Conservation (phyloP, 352 stramenopile genomes). For the Labyrinthula sp. region DNA sequence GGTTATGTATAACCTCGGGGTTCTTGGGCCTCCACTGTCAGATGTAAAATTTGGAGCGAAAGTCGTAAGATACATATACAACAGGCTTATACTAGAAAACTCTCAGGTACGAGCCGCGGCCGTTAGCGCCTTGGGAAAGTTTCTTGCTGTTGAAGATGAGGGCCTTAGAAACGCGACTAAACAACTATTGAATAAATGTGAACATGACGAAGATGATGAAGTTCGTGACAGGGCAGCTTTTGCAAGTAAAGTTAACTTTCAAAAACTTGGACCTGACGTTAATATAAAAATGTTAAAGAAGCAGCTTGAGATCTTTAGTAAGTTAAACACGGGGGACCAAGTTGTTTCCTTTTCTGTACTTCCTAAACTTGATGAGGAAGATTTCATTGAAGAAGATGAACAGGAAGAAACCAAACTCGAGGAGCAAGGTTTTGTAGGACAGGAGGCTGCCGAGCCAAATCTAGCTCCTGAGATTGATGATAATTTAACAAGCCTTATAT, state of each 20-base stretch:
- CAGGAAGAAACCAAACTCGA: slow-evolving; percentile 31
- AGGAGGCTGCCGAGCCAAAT: background rate
- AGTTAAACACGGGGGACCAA: slow-evolving; percentile 53
- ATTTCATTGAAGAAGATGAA: slow-evolving; percentile 35
- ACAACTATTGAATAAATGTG: slow-evolving; percentile 73
- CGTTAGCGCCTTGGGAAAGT: slow-evolving; percentile 79
- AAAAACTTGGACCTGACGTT: slow-evolving; percentile 19
- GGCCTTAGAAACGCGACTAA: slow-evolving; percentile 72
- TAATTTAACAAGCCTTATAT: background rate
- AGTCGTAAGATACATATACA: slow-evolving; percentile 99
- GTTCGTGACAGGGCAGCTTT: slow-evolving; percentile 53
- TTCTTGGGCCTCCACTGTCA: slow-evolving; percentile 77
- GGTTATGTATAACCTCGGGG: slow-evolving; percentile 82
- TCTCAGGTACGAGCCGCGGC: slow-evolving; percentile 79
- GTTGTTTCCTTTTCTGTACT: slow-evolving; percentile 54
- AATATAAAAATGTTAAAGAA: slow-evolving; percentile 47
- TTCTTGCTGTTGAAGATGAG: slow-evolving; percentile 67
- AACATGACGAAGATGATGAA: slow-evolving; percentile 93
- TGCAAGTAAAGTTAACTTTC: slow-evolving; percentile 6
- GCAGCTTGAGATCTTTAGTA: slow-evolving; percentile 58
- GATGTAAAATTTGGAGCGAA: slow-evolving; percentile 68
- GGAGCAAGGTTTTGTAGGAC: background rate
- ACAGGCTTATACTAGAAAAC: slow-evolving; percentile 97
- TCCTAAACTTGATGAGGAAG: slow-evolving; percentile 51
- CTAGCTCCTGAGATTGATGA: background rate